Base-by-base conservation (phyloP, 192 early-diverging fungal species). In the Umbelopsis sp. region DNA sequence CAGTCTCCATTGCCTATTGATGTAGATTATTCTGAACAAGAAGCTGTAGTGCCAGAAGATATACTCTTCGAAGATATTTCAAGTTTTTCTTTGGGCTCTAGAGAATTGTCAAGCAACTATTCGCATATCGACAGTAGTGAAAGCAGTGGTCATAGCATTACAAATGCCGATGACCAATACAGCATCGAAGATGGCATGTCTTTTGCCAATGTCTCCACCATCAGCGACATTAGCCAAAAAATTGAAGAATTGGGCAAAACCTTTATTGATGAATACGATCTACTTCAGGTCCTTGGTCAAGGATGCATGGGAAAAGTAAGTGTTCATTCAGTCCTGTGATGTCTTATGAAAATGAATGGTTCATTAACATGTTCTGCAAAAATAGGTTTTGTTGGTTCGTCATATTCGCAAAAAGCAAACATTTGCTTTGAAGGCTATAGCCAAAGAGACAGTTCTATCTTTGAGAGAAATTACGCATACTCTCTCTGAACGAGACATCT, bases 401-500 rank as follows among this genome's bases (percentile, higher is more conserved):
- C 77, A 84, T 22, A 66, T 67, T 47, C 74, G 65, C 54, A 74
- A 74, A 17, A 77, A 79, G 25, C 81, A 80, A 54, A 45, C 84
- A 22, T 85, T 78, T 73, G 86, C 86, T 2, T 67, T 87, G 11
- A 87, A 87, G 51, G 80, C 81, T 7, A 87, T 87, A 34, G 78
- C 82, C 31, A 87, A 87, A 41, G 80, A 85, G 72, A 83, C 75
- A 74, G 89, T 94, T 47, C 80, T 95, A 26, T 82, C 93, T 69
- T 81, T 85, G 32, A 89, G 95, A 68, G 90, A 90, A 62, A 89
- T 91, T 31, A 81, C 87, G 16, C 90, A 96, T 72, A 96, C 94
- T 1, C 84, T 84, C 71, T 91, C 89, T 47, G 96, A 98, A 76
- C 86, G 95, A 26, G 82, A 88, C 38, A 95, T 98, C 56, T 83